These are phyloP conservation scores for Rubroboletus satanas DNA, from an alignment of 768 basidiomycete genomes.

Conservation along the genomic window DNA sequence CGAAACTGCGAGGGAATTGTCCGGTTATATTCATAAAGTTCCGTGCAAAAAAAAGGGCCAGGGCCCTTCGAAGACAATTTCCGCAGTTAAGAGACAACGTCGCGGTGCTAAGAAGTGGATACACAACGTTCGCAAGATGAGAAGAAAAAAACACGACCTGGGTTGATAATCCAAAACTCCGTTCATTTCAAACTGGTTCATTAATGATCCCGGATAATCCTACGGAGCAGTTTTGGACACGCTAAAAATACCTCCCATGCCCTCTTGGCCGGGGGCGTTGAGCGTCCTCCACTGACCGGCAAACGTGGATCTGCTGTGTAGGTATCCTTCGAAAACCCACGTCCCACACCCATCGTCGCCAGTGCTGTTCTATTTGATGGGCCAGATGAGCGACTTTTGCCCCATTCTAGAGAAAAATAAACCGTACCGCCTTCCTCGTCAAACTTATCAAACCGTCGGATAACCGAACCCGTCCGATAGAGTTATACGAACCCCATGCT, in stretches of 20 bases:
- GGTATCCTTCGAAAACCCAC: slow-evolving; percentile 57
- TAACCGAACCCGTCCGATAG: slow-evolving; percentile 52
- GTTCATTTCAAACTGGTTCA: slow-evolving; percentile 24
- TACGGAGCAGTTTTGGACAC: slow-evolving; percentile 41
- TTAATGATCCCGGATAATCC: slow-evolving; percentile 28
- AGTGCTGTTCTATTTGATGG: slow-evolving; percentile 36
- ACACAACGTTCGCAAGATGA: background rate
- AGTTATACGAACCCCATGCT: slow-evolving; percentile 65
- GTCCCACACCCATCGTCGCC: slow-evolving; percentile 40
- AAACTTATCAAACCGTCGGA: slow-evolving; percentile 58
- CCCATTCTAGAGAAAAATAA: slow-evolving; percentile 5
- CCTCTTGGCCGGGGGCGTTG: slow-evolving; percentile 27
- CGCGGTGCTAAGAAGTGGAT: slow-evolving; percentile 2
- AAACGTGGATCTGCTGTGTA: slow-evolving; percentile 46
- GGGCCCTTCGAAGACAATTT: slow-evolving; percentile 15
- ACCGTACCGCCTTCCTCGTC: slow-evolving; percentile 56
- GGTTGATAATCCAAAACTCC: slow-evolving; percentile 15
- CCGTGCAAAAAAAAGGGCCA: slow-evolving; percentile 3
- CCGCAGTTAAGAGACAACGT: slow-evolving; percentile 20
- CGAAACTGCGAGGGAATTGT: slow-evolving; percentile 11
- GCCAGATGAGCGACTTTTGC: background rate
- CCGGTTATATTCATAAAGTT: slow-evolving; percentile 6
- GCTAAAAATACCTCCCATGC: slow-evolving; percentile 55
- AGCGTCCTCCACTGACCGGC: slow-evolving; percentile 53
- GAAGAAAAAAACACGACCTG: background rate